Conservation (phyloP, 208 protist species). For the Crithidia sp. region DNA sequence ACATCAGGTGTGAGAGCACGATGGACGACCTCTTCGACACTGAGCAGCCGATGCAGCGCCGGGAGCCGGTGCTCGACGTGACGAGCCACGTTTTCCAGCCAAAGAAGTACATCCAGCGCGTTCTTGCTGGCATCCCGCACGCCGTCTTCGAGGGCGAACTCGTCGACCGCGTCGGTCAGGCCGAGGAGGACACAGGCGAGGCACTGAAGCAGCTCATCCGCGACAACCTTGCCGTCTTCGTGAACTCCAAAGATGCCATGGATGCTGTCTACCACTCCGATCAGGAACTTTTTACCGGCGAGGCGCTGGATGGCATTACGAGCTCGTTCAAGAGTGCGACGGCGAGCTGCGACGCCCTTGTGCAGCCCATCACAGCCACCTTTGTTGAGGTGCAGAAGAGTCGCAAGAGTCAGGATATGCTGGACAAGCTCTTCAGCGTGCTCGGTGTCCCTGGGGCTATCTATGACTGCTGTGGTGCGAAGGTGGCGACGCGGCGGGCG, state of each 20-base stretch:
- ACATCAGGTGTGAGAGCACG: not conserved
- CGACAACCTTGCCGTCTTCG: slow-evolving; percentile 85
- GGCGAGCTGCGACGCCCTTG: slow-evolving; percentile 53
- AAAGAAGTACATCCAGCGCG: slow-evolving; percentile 64
- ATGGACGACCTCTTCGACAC: slow-evolving; percentile 41
- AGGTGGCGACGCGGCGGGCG: slow-evolving; percentile 43
- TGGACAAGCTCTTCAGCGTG: slow-evolving; percentile 79
- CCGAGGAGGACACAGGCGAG: slow-evolving; percentile 51
- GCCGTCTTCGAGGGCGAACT: slow-evolving; percentile 57
- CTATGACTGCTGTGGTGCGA: slow-evolving; percentile 75
- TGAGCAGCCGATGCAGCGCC: slow-evolving; percentile 18
- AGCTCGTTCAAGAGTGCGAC: slow-evolving; percentile 52
- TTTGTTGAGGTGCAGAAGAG: slow-evolving; percentile 58
- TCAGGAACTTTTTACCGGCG: slow-evolving; percentile 77
- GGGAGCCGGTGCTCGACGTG: slow-evolving; percentile 51
- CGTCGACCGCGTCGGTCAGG: slow-evolving; percentile 39
- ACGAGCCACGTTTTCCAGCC: slow-evolving; percentile 80
- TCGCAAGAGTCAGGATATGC: slow-evolving; percentile 58
- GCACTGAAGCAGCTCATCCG: slow-evolving; percentile 83
- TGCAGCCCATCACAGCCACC: slow-evolving; percentile 64
- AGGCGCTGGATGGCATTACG: slow-evolving; percentile 73
- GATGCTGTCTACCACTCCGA: slow-evolving; percentile 74
- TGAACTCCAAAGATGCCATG: slow-evolving; percentile 85
- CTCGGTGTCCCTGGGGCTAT: slow-evolving; percentile 73
- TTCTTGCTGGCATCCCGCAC: slow-evolving; percentile 50